Percentiles rank a stretch among this genome's conserved stretches.
phyloP scores from a whole-genome alignment of 208 protist species.

The Leishmania tarentolae region DNA sequence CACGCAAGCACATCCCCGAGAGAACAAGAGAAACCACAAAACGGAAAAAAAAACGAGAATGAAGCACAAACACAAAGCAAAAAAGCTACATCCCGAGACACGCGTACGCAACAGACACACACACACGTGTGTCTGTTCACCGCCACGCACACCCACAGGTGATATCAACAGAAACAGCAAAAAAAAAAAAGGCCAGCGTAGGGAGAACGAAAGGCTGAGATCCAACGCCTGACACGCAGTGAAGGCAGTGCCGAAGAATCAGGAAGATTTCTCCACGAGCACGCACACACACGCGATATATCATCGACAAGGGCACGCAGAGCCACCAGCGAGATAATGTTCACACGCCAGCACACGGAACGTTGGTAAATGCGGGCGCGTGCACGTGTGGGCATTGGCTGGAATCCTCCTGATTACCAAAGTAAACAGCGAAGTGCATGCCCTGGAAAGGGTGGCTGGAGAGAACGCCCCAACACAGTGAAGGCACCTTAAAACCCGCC shows the following conservation, averaged over 20 bases:
- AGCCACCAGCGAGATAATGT: not conserved
- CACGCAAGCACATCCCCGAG: not conserved
- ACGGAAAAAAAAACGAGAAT: not conserved
- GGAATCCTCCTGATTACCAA: not conserved
- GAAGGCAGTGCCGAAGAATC: not conserved
- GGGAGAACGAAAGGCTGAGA: not conserved
- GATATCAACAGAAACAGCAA: not conserved
- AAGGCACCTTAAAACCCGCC: slow-evolving; percentile 62
- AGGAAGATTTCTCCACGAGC: not conserved
- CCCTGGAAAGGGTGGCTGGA: not conserved
- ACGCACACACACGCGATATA: not conserved
- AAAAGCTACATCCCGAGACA: not conserved
- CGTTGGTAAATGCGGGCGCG: not conserved
- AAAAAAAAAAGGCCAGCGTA: not conserved
- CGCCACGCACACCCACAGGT: not conserved
- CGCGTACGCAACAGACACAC: not conserved
- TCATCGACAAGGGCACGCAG: not conserved
- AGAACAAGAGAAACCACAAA: not conserved
- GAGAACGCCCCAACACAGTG: not conserved
- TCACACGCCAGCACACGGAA: not conserved
- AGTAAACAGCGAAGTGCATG: not conserved
- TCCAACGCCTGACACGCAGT: not conserved
- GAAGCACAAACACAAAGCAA: not conserved
- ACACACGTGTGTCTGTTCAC: not conserved
- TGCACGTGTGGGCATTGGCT: not conserved